Evolutionary conservation across 768 basidiomycete species (phyloP), one percentile per base, ranked within the genome.

Genomic region (Mycena leptocephala): DNA sequence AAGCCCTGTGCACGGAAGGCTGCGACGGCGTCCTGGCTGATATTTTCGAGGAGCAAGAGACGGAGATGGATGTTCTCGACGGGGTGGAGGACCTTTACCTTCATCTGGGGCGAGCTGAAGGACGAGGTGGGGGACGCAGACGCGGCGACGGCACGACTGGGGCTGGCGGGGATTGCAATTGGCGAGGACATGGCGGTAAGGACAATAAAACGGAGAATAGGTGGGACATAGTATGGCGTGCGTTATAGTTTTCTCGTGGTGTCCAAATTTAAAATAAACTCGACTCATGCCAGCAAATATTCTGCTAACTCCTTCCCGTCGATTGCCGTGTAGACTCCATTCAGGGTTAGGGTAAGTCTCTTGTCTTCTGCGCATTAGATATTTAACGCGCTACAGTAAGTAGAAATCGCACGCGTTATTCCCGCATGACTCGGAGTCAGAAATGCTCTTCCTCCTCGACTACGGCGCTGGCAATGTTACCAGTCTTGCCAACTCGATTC

Each of bases 381-480:
- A n/a, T n/a, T n/a, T n/a, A n/a, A n/a, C n/a, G n/a, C n/a, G n/a
- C n/a, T n/a, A n/a, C n/a, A n/a, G n/a, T n/a, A n/a, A n/a, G n/a
- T 41, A 2, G 18, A 14, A 30, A 64, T 46, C 14, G 16, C 13
- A 63, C 28, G 48, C 39, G 2, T 22, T n/a, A n/a, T 61, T 20
- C 24, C 10, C n/a, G 59, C 39, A 41, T 63, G 61, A 63, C 37
- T 63, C 61, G 41, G 62, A 64, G 35, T 37, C 35, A 46, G 18
- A 30, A 30, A 73, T 73, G 74, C 92, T 98, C 78, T 99, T 93
- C 85, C 92, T 99, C 80, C 94, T 99, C 78, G 98, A 99, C 85
- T 98, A 99, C 83, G 97, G 97, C 84, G 97, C 97, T 65, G 97
- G 97, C 26, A 99, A 97, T 82, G 96, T 97, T 58, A 94, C 94